Base-by-base conservation (phyloP, 768 basidiomycete genomes). In the Krasilnikovozyma curviuscula region DNA sequence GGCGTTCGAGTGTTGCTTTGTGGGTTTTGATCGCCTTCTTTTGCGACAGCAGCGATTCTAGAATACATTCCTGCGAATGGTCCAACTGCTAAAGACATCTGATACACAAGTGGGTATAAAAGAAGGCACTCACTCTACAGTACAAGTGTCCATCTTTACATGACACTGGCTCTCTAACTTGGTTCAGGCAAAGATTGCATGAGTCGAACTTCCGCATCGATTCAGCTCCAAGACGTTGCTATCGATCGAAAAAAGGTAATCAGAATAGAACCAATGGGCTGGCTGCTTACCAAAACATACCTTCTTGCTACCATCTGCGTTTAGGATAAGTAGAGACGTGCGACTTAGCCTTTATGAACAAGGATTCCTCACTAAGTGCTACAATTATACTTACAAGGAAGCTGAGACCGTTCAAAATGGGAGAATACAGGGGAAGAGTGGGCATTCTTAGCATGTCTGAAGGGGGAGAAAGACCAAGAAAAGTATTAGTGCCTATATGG, bases 21-120 rank as follows among this genome's bases (percentile, higher is more conserved):
- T 93, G 84, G n/a, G 74, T 70, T 65, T 91, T 88, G 54, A 97
- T 88, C 54, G 83, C 81, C 55, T 79, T 81, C 66, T 86, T 89
- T 70, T 97, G 93, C 24, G 57, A 54, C 16, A 66, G 55, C 10
- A 66, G 74, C 59, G 89, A 83, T 1, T 79, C 75, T 51, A 88
- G 76, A 23, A 80, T 79, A 58, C 93, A 97, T 66, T 95, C 91
- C 61, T 56, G 35, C 8, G 3, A 47, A 7, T 1, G 27, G 43
- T 32, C 4, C 45, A 33, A 16, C 24, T 13, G 1, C 9, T 2
- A 16, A 18, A 27, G 16, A n/a, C 10, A 34, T 5, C 8, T 14
- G 10, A 10, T 23, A 31, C 16, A 5, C 32, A 2, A 29, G 7
- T 7, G 28, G 25, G 18, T 46, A 25, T 3, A 13, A 7, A 4